Percentiles rank a stretch among this genome's conserved stretches.
These are phyloP conservation scores for Pseudogymnoascus sp. DNA, from an alignment of 2,329 filamentous ascomycete genomes.

Conservation along the genomic window DNA sequence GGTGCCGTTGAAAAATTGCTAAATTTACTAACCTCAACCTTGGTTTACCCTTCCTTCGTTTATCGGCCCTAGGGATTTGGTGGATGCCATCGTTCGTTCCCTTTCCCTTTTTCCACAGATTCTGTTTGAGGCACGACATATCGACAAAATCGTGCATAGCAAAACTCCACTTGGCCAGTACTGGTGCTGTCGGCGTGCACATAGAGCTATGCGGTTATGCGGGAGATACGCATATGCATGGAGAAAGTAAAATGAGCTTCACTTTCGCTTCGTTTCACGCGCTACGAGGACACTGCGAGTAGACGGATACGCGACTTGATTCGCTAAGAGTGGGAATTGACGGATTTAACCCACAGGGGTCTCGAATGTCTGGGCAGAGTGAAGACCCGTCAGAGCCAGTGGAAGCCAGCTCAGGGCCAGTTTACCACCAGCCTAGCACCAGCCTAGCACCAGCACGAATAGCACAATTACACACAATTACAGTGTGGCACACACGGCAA, in stretches of 20 bases:
- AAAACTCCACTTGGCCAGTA: background rate
- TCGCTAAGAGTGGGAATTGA: background rate
- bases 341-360: background rate
- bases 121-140: background rate
- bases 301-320: background rate
- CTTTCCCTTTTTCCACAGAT: background rate
- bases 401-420: background rate
- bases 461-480: background rate
- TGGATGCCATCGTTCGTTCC: background rate
- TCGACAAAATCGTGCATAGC: background rate
- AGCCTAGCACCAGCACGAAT: background rate
- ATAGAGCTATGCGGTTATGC: background rate
- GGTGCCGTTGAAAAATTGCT: constrained; percentile 2
- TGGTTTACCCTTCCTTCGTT: background rate
- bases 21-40: background rate
- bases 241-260: constrained; percentile 5
- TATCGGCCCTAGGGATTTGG: background rate
- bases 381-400: background rate
- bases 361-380: background rate
- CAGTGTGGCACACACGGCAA: constrained; percentile 2
- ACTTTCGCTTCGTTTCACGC: constrained; percentile 3
- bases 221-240: constrained; percentile 5
- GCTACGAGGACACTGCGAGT: background rate
- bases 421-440: background rate
- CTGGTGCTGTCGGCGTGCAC: background rate